Evolutionary conservation across 108 stramenopile genomes (phyloP).

Genomic region (Seminavis robusta): DNA sequence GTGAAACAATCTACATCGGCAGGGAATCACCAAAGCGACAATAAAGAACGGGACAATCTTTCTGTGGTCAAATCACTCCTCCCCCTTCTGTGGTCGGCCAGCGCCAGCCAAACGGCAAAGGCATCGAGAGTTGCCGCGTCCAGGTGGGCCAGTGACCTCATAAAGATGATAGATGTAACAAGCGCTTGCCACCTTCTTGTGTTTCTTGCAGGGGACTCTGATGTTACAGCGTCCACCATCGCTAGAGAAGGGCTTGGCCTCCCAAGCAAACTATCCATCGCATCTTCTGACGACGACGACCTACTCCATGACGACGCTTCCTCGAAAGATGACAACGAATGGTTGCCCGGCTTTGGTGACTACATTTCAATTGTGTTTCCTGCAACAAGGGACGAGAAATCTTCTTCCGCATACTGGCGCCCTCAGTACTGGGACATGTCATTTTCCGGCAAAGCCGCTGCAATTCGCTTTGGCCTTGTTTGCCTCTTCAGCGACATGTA

Average conservation of each 20-base stretch:
- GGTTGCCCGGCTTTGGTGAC: constrained; percentile 45
- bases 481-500: constrained; percentile 68
- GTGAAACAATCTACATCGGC: not conserved
- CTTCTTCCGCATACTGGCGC: constrained; percentile 9
- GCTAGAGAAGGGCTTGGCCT: constrained; percentile 63
- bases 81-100: constrained; percentile 65
- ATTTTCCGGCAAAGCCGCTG: constrained; percentile 45
- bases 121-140: constrained; percentile 70
- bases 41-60: constrained; percentile 13
- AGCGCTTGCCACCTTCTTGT: constrained; percentile 73
- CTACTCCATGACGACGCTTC: not conserved
- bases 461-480: constrained; percentile 58
- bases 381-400: constrained; percentile 2
- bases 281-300: too few species aligned
- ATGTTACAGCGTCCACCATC: constrained; percentile 63
- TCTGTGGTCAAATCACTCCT: constrained; percentile 33
- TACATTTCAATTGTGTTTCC: constrained; percentile 35
- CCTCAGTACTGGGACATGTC: constrained; percentile 56
- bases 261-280: too few species aligned
- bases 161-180: constrained; percentile 36
- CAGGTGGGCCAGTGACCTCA: constrained; percentile 67
- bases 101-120: constrained; percentile 54
- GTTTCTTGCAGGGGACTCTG: constrained; percentile 74
- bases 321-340: not conserved
- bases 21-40: constrained; percentile 2